Evolutionary conservation across 768 basidiomycete genomes (phyloP).

Genomic region (Amanita exitialis): DNA sequence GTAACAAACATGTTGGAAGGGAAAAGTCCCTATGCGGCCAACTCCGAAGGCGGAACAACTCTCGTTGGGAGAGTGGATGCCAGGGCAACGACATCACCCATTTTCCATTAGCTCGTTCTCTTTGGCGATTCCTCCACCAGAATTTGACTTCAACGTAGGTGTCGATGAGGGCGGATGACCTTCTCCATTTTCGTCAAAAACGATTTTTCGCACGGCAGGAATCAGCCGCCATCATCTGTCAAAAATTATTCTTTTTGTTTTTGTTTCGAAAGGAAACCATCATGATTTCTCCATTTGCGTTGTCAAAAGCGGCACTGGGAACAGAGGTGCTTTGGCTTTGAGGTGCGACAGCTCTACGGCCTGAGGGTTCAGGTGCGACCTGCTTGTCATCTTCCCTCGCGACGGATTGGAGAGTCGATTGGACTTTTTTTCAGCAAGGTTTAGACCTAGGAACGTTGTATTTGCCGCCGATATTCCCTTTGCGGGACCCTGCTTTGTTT

Average conservation of each 20-base stretch:
- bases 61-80: background rate
- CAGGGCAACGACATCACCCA: background rate
- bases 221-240: conserved; percentile 33
- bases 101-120: background rate
- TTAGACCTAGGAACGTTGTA: too few species aligned
- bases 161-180: background rate
- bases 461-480: too few species aligned
- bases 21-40: background rate
- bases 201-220: conserved; percentile 40
- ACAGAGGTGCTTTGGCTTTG: conserved; percentile 2
- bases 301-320: conserved; percentile 8
- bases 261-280: conserved; percentile 62
- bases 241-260: conserved; percentile 69
- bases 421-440: too few species aligned
- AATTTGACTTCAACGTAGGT: too few species aligned
- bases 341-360: background rate
- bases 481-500: too few species aligned
- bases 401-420: too few species aligned
- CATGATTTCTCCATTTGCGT: conserved; percentile 10
- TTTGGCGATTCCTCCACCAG: too few species aligned
- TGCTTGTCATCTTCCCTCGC: too few species aligned
- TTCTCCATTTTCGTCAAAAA: conserved; percentile 26
- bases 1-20: conserved; percentile 5
- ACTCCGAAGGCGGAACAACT: conserved; percentile 1
- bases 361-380: background rate